A percentile compares a stretch with the other conserved stretches of the same genome.
These are phyloP conservation scores for Crithidia fasciculata DNA, from an alignment of 208 protist genomes.

Conservation along the genomic window DNA sequence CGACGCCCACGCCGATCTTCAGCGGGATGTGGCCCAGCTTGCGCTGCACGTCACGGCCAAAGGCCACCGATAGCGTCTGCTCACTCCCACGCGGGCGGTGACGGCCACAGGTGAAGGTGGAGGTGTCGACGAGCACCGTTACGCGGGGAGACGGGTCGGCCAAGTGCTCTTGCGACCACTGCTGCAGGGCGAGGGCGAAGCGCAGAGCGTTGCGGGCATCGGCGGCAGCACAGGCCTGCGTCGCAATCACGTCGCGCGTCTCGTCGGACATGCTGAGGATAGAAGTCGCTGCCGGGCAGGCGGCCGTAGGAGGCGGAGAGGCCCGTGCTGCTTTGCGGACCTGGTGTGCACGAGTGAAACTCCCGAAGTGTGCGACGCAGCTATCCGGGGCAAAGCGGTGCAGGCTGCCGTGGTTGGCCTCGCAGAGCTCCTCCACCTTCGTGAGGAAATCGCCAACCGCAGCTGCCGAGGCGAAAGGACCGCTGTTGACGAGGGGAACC, in stretches of 20 bases:
- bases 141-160: background rate
- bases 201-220: slow-evolving; percentile 17
- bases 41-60: slow-evolving; percentile 37
- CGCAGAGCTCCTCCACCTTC: background rate
- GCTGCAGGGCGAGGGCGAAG: slow-evolving; percentile 28
- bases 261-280: background rate
- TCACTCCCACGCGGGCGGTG: slow-evolving; percentile 12
- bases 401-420: background rate
- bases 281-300: background rate
- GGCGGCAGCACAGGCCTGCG: background rate
- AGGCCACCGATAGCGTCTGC: slow-evolving; percentile 29
- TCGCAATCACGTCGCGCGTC: background rate
- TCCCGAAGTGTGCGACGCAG: background rate
- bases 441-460: background rate
- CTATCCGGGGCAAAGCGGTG: background rate
- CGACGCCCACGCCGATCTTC: slow-evolving; percentile 31
- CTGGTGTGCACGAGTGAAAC: slow-evolving; percentile 1
- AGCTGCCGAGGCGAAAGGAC: background rate
- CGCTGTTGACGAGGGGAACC: background rate
- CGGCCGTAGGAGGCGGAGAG: background rate
- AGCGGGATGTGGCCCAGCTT: slow-evolving; percentile 32
- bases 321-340: background rate
- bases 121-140: slow-evolving; percentile 30
- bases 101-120: slow-evolving; percentile 26
- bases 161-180: background rate